Base-by-base conservation (phyloP, 192 early-diverging fungal genomes). In the Geranomyces variabilis region DNA sequence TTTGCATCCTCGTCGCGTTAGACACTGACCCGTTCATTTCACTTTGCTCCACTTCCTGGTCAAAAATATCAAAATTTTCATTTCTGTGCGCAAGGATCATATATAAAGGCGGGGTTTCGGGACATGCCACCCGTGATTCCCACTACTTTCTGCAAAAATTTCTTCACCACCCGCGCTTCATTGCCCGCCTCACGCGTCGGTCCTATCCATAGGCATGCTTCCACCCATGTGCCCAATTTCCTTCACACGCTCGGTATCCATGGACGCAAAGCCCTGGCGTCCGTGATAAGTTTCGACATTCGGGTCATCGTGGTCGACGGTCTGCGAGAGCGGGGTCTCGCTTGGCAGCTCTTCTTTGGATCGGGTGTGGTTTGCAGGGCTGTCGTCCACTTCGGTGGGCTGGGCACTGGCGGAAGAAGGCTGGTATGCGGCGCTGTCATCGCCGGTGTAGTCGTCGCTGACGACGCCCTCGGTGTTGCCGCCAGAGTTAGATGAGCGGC, bases 171-270 rank as follows among this genome's bases (percentile, higher is more conserved):
- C n/a, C n/a, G n/a, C n/a, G n/a, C n/a, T n/a, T n/a, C n/a, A n/a
- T n/a, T n/a, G n/a, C n/a, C n/a, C n/a, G n/a, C n/a, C n/a, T n/a
- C n/a, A n/a, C n/a, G n/a, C n/a, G 36, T 41, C 36, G 5, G 36
- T 41, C 36, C 10, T 41, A 10, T 41, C 36, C 36, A 41, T 41
- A 3, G 36, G 36, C 36, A 41, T 41, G 51, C 28, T 62, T 62
- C 60, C 60, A n/a, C 67, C 67, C 67, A 69, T 69, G 17, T 13
- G 15, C 62, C 49, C 67, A 41, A 69, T 69, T 30, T 69, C 67
- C 13, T 28, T 13, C 64, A 79, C 78, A 53, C 71, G 63, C 45
- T 79, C 73, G 0, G 77, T 61, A 33, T 79, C 77, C 77, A 79
- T 79, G 41, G 41, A 62, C 13, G 72, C 71, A 34, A 80, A 80